phyloP scores from a whole-genome alignment of 257 asterid genomes.

The Petrea volubilis region DNA sequence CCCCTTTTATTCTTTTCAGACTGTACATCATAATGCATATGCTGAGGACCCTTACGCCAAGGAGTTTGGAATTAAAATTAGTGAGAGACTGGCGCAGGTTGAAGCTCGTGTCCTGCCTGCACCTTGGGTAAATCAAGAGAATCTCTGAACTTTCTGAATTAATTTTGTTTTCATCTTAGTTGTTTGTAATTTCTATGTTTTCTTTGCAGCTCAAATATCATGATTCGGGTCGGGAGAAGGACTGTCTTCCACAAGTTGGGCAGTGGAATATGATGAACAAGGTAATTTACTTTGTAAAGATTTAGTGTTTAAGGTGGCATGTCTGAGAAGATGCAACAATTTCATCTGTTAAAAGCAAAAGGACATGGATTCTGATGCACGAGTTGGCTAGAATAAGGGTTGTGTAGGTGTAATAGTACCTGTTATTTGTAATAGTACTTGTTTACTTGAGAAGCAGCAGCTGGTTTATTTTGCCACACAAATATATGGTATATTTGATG shows the following conservation, averaged over 20 bases:
- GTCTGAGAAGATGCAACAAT: no score
- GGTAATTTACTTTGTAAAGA: no score
- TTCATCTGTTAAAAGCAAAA: no score
- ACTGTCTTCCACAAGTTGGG: constrained; percentile 92
- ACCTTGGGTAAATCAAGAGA: constrained; percentile 64
- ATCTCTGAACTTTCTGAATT: background rate
- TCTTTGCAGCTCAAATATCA: constrained; percentile 86
- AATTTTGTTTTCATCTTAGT: background rate
- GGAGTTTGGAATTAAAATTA: constrained; percentile 95
- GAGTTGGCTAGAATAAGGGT: no score
- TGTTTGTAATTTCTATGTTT: background rate
- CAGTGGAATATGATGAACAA: constrained; percentile 29
- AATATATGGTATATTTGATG: constrained; percentile 99
- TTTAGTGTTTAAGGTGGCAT: no score
- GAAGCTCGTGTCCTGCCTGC: constrained; percentile 96
- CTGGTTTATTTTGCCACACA: no score
- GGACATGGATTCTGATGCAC: no score
- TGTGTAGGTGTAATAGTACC: no score
- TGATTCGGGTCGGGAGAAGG: constrained; percentile 91
- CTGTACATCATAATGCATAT: constrained; percentile 87
- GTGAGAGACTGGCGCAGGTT: constrained; percentile 83
- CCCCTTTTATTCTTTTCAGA: constrained; percentile 43
- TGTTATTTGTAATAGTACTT: no score
- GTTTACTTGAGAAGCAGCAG: no score
- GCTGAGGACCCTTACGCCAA: constrained; percentile 75